Evolutionary conservation across 1,284 basidiomycete species (phyloP).

Genomic region (Vanrija humicola): DNA sequence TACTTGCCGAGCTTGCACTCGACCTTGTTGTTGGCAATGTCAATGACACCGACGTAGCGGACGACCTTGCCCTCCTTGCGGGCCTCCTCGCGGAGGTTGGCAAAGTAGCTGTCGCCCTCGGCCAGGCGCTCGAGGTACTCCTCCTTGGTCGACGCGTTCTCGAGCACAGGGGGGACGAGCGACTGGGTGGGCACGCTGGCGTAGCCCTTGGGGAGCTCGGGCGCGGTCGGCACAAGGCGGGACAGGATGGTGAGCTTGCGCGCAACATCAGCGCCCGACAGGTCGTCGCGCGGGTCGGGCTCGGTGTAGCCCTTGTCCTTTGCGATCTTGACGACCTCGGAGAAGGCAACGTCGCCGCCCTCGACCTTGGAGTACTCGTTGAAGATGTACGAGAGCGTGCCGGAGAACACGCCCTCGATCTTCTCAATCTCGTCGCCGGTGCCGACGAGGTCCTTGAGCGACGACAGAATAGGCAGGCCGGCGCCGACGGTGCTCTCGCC

Average conservation of each 20-base stretch:
- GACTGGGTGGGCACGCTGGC: slow-evolving; percentile 76
- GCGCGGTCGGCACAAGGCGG: slow-evolving; percentile 58
- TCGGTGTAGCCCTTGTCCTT: slow-evolving; percentile 95
- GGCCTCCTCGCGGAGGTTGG: slow-evolving; percentile 70
- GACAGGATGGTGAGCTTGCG: slow-evolving; percentile 95
- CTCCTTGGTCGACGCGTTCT: slow-evolving; percentile 64
- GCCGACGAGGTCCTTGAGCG: slow-evolving; percentile 82
- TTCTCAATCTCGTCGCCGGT: slow-evolving; percentile 78
- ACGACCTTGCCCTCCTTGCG: slow-evolving; percentile 74
- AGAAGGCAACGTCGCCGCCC: slow-evolving; percentile 59
- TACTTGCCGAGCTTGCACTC: slow-evolving; percentile 91
- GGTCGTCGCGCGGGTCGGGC: slow-evolving; percentile 93
- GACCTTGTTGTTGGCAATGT: slow-evolving; percentile 67
- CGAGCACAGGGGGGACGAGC: slow-evolving; percentile 75
- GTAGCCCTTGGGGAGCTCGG: slow-evolving; percentile 63
- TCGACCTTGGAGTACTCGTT: slow-evolving; percentile 74
- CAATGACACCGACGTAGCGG: slow-evolving; percentile 91
- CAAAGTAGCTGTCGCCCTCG: slow-evolving; percentile 79
- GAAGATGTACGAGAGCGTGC: slow-evolving; percentile 98
- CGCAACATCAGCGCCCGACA: slow-evolving; percentile 94
- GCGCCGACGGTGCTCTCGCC: slow-evolving; percentile 96
- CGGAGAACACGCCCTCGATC: slow-evolving; percentile 64
- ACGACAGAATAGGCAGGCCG: slow-evolving; percentile 86
- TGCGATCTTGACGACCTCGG: slow-evolving; percentile 81
- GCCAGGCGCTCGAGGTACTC: slow-evolving; percentile 78